phyloP scores from a whole-genome alignment of 352 stramenopile genomes.

The Phytophthora megakarya region DNA sequence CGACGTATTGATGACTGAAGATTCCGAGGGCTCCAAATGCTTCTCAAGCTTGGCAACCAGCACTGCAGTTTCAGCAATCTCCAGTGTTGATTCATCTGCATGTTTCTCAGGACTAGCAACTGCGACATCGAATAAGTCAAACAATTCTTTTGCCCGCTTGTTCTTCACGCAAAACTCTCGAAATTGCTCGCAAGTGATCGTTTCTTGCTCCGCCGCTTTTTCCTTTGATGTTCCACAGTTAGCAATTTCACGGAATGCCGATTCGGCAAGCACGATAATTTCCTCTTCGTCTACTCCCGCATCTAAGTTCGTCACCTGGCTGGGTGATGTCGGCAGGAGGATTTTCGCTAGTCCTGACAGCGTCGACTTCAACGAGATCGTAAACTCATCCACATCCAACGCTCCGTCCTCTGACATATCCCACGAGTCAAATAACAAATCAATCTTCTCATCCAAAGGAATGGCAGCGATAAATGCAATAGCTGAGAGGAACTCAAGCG shows the following conservation, averaged over 20 bases:
- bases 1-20: neutral
- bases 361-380: constrained; percentile 89
- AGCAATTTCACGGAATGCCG: constrained; percentile 72
- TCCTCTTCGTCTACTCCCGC: constrained; percentile 65
- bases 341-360: constrained; percentile 73
- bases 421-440: constrained; percentile 87
- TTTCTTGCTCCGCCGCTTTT: constrained; percentile 22
- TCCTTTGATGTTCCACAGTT: constrained; percentile 34
- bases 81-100: constrained; percentile 4
- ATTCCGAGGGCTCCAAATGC: constrained; percentile 7
- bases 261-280: constrained; percentile 61
- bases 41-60: constrained; percentile 33
- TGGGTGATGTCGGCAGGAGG: constrained; percentile 36
- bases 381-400: constrained; percentile 83
- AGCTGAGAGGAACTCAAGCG: constrained; percentile 78
- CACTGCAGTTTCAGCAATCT: constrained; percentile 9
- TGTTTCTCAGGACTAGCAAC: constrained; percentile 20
- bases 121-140: constrained; percentile 69
- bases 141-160: constrained; percentile 54
- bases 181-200: constrained; percentile 83
- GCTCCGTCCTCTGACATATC: constrained; percentile 85
- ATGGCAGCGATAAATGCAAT: constrained; percentile 69
- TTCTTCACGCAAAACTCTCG: constrained; percentile 75
- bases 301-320: neutral
- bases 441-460: constrained; percentile 77